Conservation (phyloP, 2,329 filamentous ascomycete species). For the Apiospora malaysiana region DNA sequence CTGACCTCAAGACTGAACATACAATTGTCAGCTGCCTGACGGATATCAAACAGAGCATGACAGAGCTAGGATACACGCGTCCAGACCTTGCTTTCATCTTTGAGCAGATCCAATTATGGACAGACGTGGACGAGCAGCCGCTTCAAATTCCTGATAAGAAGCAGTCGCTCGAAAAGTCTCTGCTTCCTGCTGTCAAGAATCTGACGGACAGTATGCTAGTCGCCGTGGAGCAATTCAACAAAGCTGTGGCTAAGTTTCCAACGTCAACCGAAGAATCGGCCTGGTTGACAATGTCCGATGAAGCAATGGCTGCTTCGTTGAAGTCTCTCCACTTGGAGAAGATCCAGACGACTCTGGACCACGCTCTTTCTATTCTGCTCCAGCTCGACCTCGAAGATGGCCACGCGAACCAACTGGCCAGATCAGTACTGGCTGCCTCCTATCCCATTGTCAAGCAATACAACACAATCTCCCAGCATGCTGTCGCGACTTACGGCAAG, state of each 20-base stretch:
- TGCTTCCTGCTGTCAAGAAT: conserved; percentile 65
- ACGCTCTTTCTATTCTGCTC: conserved; percentile 33
- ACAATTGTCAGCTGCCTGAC: conserved; percentile 44
- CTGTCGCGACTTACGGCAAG: conserved; percentile 62
- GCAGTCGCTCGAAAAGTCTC: conserved; percentile 42
- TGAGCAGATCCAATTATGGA: conserved; percentile 71
- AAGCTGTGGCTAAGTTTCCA: conserved; percentile 60
- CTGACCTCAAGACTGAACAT: conserved; percentile 43
- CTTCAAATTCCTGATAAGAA: conserved; percentile 20
- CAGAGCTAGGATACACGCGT: conserved; percentile 43
- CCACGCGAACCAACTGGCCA: conserved; percentile 50
- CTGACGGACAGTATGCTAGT: conserved; percentile 80
- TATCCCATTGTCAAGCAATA: conserved; percentile 80
- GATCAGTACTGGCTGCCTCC: conserved; percentile 64
- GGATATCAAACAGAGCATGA: conserved; percentile 49
- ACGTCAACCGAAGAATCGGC: conserved; percentile 63
- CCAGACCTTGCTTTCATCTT: conserved; percentile 70
- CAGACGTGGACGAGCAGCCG: conserved; percentile 43
- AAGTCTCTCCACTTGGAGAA: conserved; percentile 64
- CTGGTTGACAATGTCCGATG: conserved; percentile 66
- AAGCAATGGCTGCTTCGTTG: conserved; percentile 58
- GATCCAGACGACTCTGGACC: conserved; percentile 51
- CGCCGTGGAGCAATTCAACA: conserved; percentile 75
- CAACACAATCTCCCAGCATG: conserved; percentile 61
- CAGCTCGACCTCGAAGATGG: conserved; percentile 48